A percentile compares a stretch with the other conserved stretches of the same genome.
phyloP scores from a whole-genome alignment of 2,329 filamentous ascomycete species.

The Zymoseptoria tritici region DNA sequence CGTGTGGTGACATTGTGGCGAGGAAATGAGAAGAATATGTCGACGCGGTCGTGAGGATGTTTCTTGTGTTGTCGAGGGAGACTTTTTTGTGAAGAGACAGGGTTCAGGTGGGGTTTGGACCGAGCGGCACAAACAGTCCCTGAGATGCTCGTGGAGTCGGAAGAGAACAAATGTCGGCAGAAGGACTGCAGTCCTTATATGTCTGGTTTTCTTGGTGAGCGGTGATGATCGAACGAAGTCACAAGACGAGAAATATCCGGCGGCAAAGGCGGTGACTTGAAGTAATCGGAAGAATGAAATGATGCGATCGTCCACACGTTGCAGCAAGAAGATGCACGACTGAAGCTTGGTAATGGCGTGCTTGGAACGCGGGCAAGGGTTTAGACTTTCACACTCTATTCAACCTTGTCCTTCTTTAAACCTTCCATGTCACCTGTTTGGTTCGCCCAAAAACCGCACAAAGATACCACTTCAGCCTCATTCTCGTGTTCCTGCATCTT shows the following conservation, averaged over 20 bases:
- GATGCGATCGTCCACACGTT: background rate
- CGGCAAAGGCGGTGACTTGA: background rate
- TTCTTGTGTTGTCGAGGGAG: background rate
- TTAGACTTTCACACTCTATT: background rate
- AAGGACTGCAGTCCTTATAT: background rate
- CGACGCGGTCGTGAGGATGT: background rate
- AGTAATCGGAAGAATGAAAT: background rate
- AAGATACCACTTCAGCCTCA: too few relatives aligned
- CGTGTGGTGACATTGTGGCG: background rate
- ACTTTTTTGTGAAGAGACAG: background rate
- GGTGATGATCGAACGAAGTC: too few relatives aligned
- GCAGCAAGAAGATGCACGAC: background rate
- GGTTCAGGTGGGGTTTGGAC: background rate
- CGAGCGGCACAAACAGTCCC: too few relatives aligned
- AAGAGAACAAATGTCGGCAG: background rate
- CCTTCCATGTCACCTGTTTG: background rate
- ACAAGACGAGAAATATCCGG: background rate
- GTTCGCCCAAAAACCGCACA: background rate
- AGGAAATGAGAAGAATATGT: background rate
- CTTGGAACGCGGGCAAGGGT: background rate
- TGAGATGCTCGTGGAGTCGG: too few relatives aligned
- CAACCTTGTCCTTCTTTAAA: too few relatives aligned
- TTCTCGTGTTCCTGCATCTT: background rate
- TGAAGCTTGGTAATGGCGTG: background rate
- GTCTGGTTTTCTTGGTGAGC: too few relatives aligned